Percentiles rank a stretch among this genome's conserved stretches.
These are phyloP conservation scores for Penicillium sp. DNA, from an alignment of 2,329 filamentous ascomycete species.

Conservation along the genomic window DNA sequence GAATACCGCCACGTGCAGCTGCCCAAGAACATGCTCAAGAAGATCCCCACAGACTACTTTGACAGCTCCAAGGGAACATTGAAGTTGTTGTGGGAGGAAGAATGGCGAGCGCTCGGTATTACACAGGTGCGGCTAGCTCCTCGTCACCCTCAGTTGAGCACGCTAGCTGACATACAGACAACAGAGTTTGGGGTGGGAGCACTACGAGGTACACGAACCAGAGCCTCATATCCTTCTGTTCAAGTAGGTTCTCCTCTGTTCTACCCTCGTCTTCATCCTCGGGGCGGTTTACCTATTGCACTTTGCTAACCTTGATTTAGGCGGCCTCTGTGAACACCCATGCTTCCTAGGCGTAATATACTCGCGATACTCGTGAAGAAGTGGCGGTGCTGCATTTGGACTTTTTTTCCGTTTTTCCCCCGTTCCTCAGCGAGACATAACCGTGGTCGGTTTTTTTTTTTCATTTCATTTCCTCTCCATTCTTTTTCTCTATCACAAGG, in stretches of 20 bases:
- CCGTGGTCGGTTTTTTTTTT: conserved; percentile 18
- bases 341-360: conserved; percentile 60
- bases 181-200: conserved; percentile 97
- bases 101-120: conserved; percentile 96
- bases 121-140: conserved; percentile 74
- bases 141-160: background rate
- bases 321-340: conserved; percentile 81
- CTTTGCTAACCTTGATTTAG: conserved; percentile 53
- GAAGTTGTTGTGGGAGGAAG: conserved; percentile 97
- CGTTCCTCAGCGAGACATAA: conserved; percentile 18
- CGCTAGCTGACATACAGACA: conserved; percentile 15
- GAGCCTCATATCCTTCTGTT: conserved; percentile 98
- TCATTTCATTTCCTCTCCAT: conserved; percentile 16
- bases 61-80: conserved; percentile 87
- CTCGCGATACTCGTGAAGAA: conserved; percentile 25
- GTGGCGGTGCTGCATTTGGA: conserved; percentile 22
- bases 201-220: conserved; percentile 98
- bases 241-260: conserved; percentile 70
- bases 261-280: background rate
- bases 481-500: conserved; percentile 20
- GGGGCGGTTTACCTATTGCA: conserved; percentile 5
- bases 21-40: conserved; percentile 97
- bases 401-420: conserved; percentile 12
- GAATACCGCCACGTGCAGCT: conserved; percentile 98
- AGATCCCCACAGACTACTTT: conserved; percentile 93